Percentiles rank a stretch among this genome's conserved stretches.
Conservation (phyloP, 306 rosid species). For the Aeschynomene evenia region DNA sequence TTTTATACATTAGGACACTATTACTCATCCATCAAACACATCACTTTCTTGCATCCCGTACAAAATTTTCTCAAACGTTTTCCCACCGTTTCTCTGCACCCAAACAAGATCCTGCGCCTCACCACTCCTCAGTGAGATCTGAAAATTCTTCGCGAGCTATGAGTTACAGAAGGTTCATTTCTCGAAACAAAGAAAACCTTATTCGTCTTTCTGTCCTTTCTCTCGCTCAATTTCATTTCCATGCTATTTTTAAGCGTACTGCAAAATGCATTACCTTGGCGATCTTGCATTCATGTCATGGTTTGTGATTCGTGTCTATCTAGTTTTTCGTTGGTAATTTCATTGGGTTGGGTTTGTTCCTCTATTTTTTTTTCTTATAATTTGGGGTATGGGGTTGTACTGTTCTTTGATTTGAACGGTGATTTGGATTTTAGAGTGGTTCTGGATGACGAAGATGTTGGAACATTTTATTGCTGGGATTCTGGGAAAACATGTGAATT, state of each 20-base stretch:
- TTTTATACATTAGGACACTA: too few relatives aligned
- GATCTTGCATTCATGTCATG: slow-evolving; percentile 2
- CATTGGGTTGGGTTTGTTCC: not conserved
- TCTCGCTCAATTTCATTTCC: not conserved
- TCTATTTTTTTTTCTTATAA: not conserved
- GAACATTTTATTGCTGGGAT: slow-evolving; percentile 1
- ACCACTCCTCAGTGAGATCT: slow-evolving; percentile 10
- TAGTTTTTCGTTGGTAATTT: not conserved
- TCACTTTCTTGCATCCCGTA: slow-evolving; percentile 6
- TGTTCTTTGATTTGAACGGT: slow-evolving; percentile 1
- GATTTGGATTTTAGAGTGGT: not conserved
- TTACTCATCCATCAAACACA: not conserved
- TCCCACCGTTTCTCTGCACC: slow-evolving; percentile 35
- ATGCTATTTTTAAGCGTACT: not conserved
- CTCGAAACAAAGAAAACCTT: not conserved
- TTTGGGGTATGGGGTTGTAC: not conserved
- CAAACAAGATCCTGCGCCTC: slow-evolving; percentile 34
- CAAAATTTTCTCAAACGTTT: not conserved
- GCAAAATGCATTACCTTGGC: slow-evolving; percentile 1
- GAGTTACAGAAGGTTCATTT: slow-evolving; percentile 88
- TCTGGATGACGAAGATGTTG: not conserved
- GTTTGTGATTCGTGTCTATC: not conserved
- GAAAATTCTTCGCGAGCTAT: slow-evolving; percentile 29
- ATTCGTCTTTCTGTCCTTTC: not conserved
- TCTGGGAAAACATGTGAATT: not conserved